phyloP scores from a whole-genome alignment of 495 filamentous ascomycete species.

The Trichoderma parareesei region DNA sequence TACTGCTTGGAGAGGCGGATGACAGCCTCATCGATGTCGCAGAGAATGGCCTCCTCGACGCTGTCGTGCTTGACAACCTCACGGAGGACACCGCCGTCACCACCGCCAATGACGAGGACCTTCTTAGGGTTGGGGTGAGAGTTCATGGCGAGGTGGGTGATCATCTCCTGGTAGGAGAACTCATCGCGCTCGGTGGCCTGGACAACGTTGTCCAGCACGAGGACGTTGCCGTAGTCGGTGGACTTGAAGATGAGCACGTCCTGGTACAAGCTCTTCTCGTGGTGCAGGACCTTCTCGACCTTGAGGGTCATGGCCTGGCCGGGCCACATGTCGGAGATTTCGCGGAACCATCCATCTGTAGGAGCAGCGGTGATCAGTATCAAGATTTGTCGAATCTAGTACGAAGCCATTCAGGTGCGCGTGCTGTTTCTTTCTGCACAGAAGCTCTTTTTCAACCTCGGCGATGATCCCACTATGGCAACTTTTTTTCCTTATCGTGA shows the following conservation, averaged over 20 bases:
- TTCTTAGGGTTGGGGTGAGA: slow-evolving; percentile 96
- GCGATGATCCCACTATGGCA: not conserved
- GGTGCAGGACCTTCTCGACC: slow-evolving; percentile 95
- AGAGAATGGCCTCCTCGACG: slow-evolving; percentile 86
- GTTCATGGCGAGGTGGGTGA: slow-evolving; percentile 97
- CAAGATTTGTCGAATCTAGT: too few relatives aligned
- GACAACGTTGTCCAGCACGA: slow-evolving; percentile 99
- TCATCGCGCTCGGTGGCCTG: slow-evolving; percentile 97
- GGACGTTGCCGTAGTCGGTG: slow-evolving; percentile 88
- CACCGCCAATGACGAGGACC: slow-evolving; percentile 95
- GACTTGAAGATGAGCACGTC: slow-evolving; percentile 98
- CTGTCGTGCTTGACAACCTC: slow-evolving; percentile 97
- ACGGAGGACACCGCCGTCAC: slow-evolving; percentile 92
- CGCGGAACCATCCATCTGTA: slow-evolving; percentile 98
- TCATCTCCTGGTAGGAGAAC: slow-evolving; percentile 99
- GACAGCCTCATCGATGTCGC: slow-evolving; percentile 99
- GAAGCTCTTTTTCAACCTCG: not conserved
- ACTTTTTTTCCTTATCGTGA: not conserved
- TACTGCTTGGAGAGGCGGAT: slow-evolving; percentile 98
- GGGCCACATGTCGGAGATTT: slow-evolving; percentile 96
- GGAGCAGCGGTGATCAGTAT: not conserved
- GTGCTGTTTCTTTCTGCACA: not conserved
- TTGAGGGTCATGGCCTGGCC: slow-evolving; percentile 98
- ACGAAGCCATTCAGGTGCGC: too few relatives aligned
- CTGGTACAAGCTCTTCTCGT: slow-evolving; percentile 98